These are phyloP conservation scores for Silene conica DNA, from an alignment of 148 eudicot genomes.

Conservation along the genomic window DNA sequence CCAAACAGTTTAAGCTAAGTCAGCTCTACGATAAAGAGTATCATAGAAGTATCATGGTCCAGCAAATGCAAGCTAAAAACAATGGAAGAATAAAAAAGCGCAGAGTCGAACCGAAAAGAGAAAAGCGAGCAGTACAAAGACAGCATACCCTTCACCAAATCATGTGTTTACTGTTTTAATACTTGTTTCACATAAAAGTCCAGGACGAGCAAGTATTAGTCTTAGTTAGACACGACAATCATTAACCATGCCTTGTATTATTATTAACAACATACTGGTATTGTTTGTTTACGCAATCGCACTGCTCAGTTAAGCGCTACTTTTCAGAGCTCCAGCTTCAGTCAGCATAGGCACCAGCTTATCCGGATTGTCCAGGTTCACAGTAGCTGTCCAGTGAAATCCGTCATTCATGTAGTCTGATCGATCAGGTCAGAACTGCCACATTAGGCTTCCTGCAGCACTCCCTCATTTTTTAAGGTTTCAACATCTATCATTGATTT, in stretches of 20 bases:
- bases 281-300: not conserved
- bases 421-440: constrained; percentile 77
- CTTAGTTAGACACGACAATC: not conserved
- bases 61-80: not conserved
- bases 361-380: constrained; percentile 41
- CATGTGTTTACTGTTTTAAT: not conserved
- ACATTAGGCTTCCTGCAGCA: constrained; percentile 69
- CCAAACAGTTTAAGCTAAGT: too few species aligned
- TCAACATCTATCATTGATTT: too few species aligned
- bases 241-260: not conserved
- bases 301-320: constrained; percentile 17
- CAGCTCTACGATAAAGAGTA: too few species aligned
- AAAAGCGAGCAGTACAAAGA: too few species aligned
- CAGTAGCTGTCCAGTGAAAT: constrained; percentile 41
- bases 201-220: not conserved
- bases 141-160: not conserved
- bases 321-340: constrained; percentile 52
- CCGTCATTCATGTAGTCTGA: constrained; percentile 79
- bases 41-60: not conserved
- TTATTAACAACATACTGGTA: not conserved
- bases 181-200: not conserved
- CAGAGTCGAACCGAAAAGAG: not conserved
- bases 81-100: not conserved
- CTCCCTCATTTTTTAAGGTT: constrained; percentile 51
- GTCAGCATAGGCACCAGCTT: constrained; percentile 65